Evolutionary conservation across 768 basidiomycete genomes (phyloP).

Genomic region (Panaeolus cyanescens): DNA sequence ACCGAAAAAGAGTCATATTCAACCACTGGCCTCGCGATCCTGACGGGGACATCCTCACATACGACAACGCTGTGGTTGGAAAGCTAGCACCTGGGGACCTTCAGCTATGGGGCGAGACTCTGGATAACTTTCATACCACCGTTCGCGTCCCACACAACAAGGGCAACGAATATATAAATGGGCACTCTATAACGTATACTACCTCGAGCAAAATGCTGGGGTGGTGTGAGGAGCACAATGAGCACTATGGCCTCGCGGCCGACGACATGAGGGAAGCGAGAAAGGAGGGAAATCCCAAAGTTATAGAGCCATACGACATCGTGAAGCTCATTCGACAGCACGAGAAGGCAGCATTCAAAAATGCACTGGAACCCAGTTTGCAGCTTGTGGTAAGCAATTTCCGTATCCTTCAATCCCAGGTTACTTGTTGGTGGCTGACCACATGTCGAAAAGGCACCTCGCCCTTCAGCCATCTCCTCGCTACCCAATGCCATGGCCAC

Average conservation of each 20-base stretch:
- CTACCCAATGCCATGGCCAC: constrained; percentile 45
- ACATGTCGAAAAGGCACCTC: constrained; percentile 11
- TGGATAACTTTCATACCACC: constrained; percentile 41
- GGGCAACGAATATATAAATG: neutral
- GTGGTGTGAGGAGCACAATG: constrained; percentile 36
- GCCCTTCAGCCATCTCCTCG: constrained; percentile 28
- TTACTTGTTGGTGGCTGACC: neutral
- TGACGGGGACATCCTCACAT: constrained; percentile 4
- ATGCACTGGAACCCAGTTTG: neutral
- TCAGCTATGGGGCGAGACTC: constrained; percentile 43
- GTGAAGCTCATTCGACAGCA: constrained; percentile 18
- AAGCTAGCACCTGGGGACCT: constrained; percentile 32
- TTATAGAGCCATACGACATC: constrained; percentile 31
- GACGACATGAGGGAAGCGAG: constrained; percentile 35
- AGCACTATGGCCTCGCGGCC: constrained; percentile 27
- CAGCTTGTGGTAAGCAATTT: constrained; percentile 9
- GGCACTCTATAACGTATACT: constrained; percentile 7
- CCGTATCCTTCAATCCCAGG: neutral
- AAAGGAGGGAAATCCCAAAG: constrained; percentile 33
- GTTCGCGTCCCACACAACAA: constrained; percentile 23
- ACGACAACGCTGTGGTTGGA: constrained; percentile 19
- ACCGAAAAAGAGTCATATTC: neutral
- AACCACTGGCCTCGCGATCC: neutral
- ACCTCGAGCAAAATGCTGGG: constrained; percentile 34
- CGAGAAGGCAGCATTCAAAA: constrained; percentile 4